A percentile compares a stretch with the other conserved stretches of the same genome.
Conservation (phyloP, 2,329 filamentous ascomycete genomes). For the Penicillium janthinellum region DNA sequence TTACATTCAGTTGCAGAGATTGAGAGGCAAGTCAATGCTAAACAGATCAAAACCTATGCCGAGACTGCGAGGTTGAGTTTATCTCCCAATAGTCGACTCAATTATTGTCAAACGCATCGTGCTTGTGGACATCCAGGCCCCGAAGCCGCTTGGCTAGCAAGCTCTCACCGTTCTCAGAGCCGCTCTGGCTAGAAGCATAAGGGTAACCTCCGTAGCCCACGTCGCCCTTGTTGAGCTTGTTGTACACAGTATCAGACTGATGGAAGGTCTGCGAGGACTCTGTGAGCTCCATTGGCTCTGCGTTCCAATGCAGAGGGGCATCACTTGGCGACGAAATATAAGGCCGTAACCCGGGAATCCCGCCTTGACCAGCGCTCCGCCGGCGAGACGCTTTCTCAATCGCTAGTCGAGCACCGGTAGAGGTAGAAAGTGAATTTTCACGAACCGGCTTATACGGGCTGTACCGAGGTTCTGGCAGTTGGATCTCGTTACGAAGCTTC, state of each 20-base stretch:
- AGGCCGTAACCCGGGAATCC: slow-evolving; percentile 11
- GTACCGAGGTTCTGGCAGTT: slow-evolving; percentile 83
- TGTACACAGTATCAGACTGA: slow-evolving; percentile 52
- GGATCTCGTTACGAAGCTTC: slow-evolving; percentile 84
- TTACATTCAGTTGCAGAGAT: slow-evolving; percentile 1
- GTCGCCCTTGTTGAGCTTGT: slow-evolving; percentile 69
- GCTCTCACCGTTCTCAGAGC: slow-evolving; percentile 59
- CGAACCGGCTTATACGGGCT: slow-evolving; percentile 73
- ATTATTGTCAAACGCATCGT: slow-evolving; percentile 18
- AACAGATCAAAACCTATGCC: background rate
- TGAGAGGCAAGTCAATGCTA: background rate
- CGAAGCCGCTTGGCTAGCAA: slow-evolving; percentile 70
- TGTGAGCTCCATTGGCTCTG: slow-evolving; percentile 13
- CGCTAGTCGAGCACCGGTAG: slow-evolving; percentile 54
- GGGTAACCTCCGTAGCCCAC: slow-evolving; percentile 62
- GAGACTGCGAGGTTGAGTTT: background rate
- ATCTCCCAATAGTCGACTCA: slow-evolving; percentile 5
- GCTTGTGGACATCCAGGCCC: slow-evolving; percentile 57
- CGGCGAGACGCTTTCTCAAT: slow-evolving; percentile 62
- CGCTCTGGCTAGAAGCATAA: slow-evolving; percentile 47
- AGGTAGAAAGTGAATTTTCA: slow-evolving; percentile 42
- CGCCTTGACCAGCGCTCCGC: slow-evolving; percentile 55
- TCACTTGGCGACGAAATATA: slow-evolving; percentile 17
- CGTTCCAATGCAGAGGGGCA: slow-evolving; percentile 14
- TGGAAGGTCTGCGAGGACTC: slow-evolving; percentile 27